Base-by-base conservation (phyloP, 192 early-diverging fungal genomes). In the Backusella tarrabulga region DNA sequence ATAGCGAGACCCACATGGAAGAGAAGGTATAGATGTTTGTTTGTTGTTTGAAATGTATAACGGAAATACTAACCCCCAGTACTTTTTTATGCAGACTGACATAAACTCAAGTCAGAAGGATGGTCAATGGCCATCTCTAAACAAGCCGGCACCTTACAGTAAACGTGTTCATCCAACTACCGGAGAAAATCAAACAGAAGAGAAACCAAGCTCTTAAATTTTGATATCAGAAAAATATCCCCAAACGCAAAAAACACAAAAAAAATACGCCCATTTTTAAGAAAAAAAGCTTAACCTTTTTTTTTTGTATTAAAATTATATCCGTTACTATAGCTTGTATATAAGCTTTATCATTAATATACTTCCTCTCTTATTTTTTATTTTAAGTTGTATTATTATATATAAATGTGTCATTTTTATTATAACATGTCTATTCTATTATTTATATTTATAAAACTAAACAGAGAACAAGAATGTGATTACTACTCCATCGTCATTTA, bases 1-100 rank as follows among this genome's bases (percentile, higher is more conserved):
- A 82, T 42, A 36, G 67, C 15, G 80, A 82, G 72, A 82, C 77
- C 26, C 52, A 72, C 54, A 68, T 82, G 32, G 73, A 78, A 76
- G 74, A 82, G 44, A 82, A 82, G 77, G 76, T 71, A 76, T 40
- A 50, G 19, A 29, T 44, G 40, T 68, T 35, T 68, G 19, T 38
- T 68, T 34, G 36, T 41, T 12, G 35, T 41, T 26, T 36, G n/a
- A 42, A 26, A 23, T 71, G 14, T 71, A 44, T n/a, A 14, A 23
- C 35, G 23, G 17, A 38, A 42, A 23, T 38, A 41, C 38, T 44
- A 12, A 71, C n/a, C 7, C n/a, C 26, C 36, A 15, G 8, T 42
- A 15, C 6, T 71, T 38, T 71, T 41, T 26, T 29, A 26, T 38
- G 38, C 70, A 71, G 38, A 26, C 11, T 26, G 23, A 71, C 70